Evolutionary conservation across 2,329 filamentous ascomycete species (phyloP).

Genomic region (Trichoderma cornu-damae): DNA sequence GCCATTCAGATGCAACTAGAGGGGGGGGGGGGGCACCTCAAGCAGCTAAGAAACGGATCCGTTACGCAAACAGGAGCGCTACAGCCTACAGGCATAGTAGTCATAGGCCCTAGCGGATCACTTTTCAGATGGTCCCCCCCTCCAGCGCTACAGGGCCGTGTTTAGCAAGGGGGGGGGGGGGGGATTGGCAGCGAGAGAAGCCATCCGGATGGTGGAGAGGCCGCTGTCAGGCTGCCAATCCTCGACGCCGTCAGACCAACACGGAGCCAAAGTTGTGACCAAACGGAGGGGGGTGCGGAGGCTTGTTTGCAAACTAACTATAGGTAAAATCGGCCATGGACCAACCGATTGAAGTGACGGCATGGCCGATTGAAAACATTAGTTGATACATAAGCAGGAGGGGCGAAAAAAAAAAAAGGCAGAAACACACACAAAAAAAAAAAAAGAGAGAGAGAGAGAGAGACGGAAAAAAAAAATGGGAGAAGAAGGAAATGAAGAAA

Average conservation of each 20-base stretch:
- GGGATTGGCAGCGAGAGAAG: conserved; percentile 5
- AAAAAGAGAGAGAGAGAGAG: not conserved
- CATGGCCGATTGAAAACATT: conserved; percentile 9
- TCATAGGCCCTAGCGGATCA: too few relatives aligned
- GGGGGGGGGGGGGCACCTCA: not conserved
- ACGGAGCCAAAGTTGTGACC: not conserved
- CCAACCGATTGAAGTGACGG: conserved; percentile 15
- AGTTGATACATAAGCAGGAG: not conserved
- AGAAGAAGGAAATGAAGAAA: too few relatives aligned
- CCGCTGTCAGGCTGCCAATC: conserved; percentile 11
- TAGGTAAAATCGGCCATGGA: conserved; percentile 10
- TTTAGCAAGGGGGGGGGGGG: conserved; percentile 10
- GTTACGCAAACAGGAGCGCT: not conserved
- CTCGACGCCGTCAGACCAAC: conserved; percentile 3
- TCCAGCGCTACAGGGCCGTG: not conserved
- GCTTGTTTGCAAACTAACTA: conserved; percentile 3
- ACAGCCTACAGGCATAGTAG: too few relatives aligned
- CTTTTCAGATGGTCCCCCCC: conserved; percentile 8
- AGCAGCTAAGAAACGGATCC: conserved; percentile 10
- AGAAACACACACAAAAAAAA: too few relatives aligned
- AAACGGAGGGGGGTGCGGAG: conserved; percentile 1
- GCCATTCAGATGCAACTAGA: conserved; percentile 1
- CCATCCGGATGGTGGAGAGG: conserved; percentile 1
- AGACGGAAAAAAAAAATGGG: not conserved
- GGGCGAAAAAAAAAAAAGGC: not conserved